Percentiles rank a stretch among this genome's conserved stretches.
These are phyloP conservation scores for Alnus glutinosa DNA, from an alignment of 306 rosid genomes.

Conservation along the genomic window DNA sequence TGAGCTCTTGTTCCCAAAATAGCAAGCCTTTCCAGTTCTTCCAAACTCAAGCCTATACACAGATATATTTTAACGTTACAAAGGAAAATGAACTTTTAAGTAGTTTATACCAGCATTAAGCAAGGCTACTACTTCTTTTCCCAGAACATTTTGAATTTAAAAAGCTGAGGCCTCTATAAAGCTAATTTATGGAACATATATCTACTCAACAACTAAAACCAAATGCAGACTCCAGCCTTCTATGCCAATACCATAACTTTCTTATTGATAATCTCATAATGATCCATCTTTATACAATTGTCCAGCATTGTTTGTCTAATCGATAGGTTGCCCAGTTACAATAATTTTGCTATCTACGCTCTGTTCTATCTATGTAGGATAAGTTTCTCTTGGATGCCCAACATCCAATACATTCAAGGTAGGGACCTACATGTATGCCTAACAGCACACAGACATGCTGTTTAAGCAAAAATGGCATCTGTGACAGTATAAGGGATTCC, in stretches of 20 bases:
- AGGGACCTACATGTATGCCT: background rate
- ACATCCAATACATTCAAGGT: background rate
- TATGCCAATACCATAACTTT: background rate
- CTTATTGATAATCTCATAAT: background rate
- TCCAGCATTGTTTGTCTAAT: background rate
- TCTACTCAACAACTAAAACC: background rate
- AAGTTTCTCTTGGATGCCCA: background rate
- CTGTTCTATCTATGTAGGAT: background rate
- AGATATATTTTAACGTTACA: conserved; percentile 3
- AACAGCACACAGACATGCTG: background rate
- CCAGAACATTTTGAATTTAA: conserved; percentile 1
- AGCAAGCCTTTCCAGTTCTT: conserved; percentile 80
- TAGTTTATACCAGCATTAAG: background rate
- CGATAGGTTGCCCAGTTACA: background rate
- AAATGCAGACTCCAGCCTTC: background rate
- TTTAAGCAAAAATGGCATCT: background rate
- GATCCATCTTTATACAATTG: background rate
- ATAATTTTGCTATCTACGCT: background rate
- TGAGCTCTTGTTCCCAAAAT: conserved; percentile 68
- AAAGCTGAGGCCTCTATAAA: background rate
- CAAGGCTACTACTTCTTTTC: background rate
- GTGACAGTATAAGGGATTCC: background rate
- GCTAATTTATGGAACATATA: background rate
- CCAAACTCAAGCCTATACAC: conserved; percentile 60
- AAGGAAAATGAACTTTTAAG: conserved; percentile 9